phyloP scores from a whole-genome alignment of 208 protist species.

The Blastocrithidia nonstop region DNA sequence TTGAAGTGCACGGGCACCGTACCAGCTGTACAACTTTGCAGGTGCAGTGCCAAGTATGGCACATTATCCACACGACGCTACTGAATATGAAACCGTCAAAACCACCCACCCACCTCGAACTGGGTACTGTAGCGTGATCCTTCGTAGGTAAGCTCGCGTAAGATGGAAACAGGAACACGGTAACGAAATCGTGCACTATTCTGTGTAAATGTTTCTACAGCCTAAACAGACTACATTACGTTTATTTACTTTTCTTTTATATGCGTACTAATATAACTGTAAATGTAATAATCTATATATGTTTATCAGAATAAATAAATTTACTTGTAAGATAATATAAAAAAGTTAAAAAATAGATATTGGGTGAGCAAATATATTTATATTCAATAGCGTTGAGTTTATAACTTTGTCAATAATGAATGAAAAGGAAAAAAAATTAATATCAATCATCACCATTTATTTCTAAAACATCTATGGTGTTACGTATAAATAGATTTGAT shows the following conservation, averaged over 20 bases:
- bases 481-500: too few relatives aligned
- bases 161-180: slow-evolving; percentile 46
- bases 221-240: slow-evolving; percentile 41
- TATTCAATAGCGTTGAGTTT: too few relatives aligned
- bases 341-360: background rate
- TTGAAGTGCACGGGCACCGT: slow-evolving; percentile 52
- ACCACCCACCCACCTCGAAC: slow-evolving; percentile 57
- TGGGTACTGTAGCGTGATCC: slow-evolving; percentile 57
- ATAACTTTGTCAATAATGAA: too few relatives aligned
- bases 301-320: background rate
- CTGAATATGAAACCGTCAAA: slow-evolving; percentile 78
- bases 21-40: slow-evolving; percentile 57
- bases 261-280: background rate
- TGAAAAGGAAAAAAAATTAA: too few relatives aligned
- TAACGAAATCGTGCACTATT: slow-evolving; percentile 61
- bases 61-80: slow-evolving; percentile 26
- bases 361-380: background rate
- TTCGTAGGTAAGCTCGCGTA: slow-evolving; percentile 44
- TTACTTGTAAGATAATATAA: background rate
- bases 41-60: slow-evolving; percentile 57
- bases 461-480: too few relatives aligned
- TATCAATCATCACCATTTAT: too few relatives aligned
- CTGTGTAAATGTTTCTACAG: slow-evolving; percentile 43
- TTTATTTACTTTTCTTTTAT: background rate
- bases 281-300: background rate